phyloP scores from a whole-genome alignment of 352 stramenopile genomes.

The Pythium rishiriense region DNA sequence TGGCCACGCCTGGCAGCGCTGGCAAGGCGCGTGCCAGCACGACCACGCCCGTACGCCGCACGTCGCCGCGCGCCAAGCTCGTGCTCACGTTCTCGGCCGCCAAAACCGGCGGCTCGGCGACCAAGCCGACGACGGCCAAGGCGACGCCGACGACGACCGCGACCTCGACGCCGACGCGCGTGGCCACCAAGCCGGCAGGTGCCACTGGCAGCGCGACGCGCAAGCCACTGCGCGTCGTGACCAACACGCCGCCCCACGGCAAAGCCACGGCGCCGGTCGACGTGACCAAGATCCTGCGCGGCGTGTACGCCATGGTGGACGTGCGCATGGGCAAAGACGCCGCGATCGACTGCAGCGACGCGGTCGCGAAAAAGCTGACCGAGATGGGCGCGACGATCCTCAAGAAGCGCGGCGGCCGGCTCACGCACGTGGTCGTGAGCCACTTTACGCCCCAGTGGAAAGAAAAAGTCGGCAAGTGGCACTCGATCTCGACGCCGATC shows the following conservation, averaged over 20 bases:
- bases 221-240: constrained; percentile 16
- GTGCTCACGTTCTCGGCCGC: constrained; percentile 24
- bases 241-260: constrained; percentile 10
- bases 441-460: constrained; percentile 68
- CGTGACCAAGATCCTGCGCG: constrained; percentile 30
- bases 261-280: neutral
- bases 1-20: neutral
- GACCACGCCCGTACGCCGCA: constrained; percentile 9
- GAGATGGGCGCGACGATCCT: constrained; percentile 68
- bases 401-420: constrained; percentile 59
- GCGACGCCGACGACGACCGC: too few relatives aligned
- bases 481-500: constrained; percentile 34
- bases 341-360: constrained; percentile 80
- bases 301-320: constrained; percentile 75
- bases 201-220: neutral
- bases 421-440: constrained; percentile 81
- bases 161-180: neutral
- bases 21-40: neutral
- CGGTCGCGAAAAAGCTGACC: constrained; percentile 63
- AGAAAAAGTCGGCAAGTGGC: constrained; percentile 71
- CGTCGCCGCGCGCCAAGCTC: constrained; percentile 23
- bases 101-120: neutral
- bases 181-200: neutral
- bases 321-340: constrained; percentile 64
- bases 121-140: neutral